These are phyloP conservation scores for Graphilbum sp. DNA, from an alignment of 2,329 filamentous ascomycete genomes.

Conservation along the genomic window DNA sequence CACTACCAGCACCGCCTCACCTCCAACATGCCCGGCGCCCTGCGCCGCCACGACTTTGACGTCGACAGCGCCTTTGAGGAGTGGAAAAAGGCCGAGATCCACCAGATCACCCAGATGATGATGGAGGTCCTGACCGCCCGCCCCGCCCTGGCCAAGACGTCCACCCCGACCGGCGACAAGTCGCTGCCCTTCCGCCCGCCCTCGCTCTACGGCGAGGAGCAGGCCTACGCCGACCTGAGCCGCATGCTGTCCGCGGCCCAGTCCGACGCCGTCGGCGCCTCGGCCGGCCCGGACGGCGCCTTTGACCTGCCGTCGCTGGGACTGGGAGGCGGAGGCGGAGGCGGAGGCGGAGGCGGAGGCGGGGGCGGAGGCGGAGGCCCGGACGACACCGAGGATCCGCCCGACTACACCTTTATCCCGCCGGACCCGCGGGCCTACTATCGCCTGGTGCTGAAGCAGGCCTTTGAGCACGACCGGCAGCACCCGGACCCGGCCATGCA, in stretches of 20 bases:
- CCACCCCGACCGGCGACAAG: slow-evolving; percentile 37
- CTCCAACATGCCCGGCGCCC: slow-evolving; percentile 58
- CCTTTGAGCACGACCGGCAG: slow-evolving; percentile 46
- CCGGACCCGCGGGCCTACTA: slow-evolving; percentile 70
- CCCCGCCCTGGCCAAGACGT: slow-evolving; percentile 68
- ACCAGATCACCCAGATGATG: slow-evolving; percentile 85
- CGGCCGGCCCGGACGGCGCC: slow-evolving; percentile 21
- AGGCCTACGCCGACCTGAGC: slow-evolving; percentile 34
- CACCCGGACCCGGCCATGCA: slow-evolving; percentile 19
- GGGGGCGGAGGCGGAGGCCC: too few relatives aligned
- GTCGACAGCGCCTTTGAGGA: slow-evolving; percentile 71
- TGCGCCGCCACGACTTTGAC: slow-evolving; percentile 78
- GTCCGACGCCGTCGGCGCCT: not conserved
- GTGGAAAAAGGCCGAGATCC: slow-evolving; percentile 83
- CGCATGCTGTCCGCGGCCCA: slow-evolving; percentile 24
- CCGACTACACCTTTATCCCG: slow-evolving; percentile 79
- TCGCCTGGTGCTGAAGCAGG: slow-evolving; percentile 64
- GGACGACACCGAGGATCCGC: slow-evolving; percentile 42
- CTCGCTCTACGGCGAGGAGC: slow-evolving; percentile 30
- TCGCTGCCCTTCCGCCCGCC: slow-evolving; percentile 37
- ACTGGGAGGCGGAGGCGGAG: slow-evolving; percentile 26
- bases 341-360: too few relatives aligned
- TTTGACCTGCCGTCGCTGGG: slow-evolving; percentile 52
- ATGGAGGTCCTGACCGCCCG: slow-evolving; percentile 74
- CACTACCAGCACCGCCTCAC: slow-evolving; percentile 81